These are phyloP conservation scores for Citrus mangshanensis DNA, from an alignment of 345 rosid species.

Conservation along the genomic window DNA sequence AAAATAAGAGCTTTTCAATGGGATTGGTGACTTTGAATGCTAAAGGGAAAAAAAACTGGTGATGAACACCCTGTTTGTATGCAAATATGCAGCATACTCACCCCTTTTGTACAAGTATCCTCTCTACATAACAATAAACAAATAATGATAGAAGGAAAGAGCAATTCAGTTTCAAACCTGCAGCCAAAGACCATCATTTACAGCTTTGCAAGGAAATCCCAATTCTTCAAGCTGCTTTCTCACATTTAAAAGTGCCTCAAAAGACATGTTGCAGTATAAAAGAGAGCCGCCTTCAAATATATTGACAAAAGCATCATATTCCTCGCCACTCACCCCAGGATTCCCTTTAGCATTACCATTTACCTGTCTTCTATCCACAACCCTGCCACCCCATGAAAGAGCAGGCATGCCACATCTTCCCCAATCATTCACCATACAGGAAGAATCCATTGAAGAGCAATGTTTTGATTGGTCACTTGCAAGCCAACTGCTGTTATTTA, in stretches of 20 bases:
- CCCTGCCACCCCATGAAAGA: slow-evolving; percentile 97
- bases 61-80: background rate
- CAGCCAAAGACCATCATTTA: slow-evolving; percentile 96
- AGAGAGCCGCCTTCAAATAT: slow-evolving; percentile 95
- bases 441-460: slow-evolving; percentile 54
- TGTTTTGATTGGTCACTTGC: slow-evolving; percentile 59
- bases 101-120: background rate
- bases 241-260: slow-evolving; percentile 84
- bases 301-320: slow-evolving; percentile 74
- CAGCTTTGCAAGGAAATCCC: slow-evolving; percentile 95
- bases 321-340: slow-evolving; percentile 66
- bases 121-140: slow-evolving; percentile 2
- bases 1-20: slow-evolving; percentile 4
- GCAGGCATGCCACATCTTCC: slow-evolving; percentile 70
- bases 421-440: slow-evolving; percentile 74
- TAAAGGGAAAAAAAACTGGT: slow-evolving; percentile 4
- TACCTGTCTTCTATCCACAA: slow-evolving; percentile 72
- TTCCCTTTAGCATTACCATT: slow-evolving; percentile 53
- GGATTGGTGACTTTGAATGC: slow-evolving; percentile 4
- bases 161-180: slow-evolving; percentile 54
- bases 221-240: slow-evolving; percentile 94
- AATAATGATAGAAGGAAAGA: slow-evolving; percentile 16
- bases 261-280: slow-evolving; percentile 90
- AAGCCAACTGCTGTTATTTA: slow-evolving; percentile 66
- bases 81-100: background rate